phyloP scores from a whole-genome alignment of 2,329 filamentous ascomycete species.

The Colletotrichum cuscutae region DNA sequence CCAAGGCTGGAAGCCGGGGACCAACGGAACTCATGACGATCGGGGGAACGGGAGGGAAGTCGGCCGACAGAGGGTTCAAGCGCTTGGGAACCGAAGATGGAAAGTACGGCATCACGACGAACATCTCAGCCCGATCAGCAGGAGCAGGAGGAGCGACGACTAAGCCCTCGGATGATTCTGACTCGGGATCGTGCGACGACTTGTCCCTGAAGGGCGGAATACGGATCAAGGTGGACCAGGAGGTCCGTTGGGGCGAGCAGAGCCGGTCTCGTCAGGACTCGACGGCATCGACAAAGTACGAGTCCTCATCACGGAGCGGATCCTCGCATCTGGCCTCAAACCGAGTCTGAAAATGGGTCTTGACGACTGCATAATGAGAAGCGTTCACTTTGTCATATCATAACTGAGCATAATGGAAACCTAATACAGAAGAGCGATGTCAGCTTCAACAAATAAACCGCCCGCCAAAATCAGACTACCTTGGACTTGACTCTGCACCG shows the following conservation, averaged over 20 bases:
- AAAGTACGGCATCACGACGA: slow-evolving; percentile 13
- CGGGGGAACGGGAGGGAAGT: slow-evolving; percentile 23
- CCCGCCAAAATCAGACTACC: not conserved
- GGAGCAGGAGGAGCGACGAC: not conserved
- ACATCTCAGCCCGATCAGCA: not conserved
- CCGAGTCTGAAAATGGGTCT: slow-evolving; percentile 7
- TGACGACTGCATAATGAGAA: slow-evolving; percentile 13
- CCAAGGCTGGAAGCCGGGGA: slow-evolving; percentile 7
- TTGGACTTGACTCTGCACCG: not conserved
- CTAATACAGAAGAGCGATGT: not conserved
- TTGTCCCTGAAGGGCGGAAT: slow-evolving; percentile 18
- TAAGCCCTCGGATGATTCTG: not conserved
- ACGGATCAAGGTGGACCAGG: slow-evolving; percentile 22
- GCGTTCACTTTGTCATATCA: slow-evolving; percentile 1
- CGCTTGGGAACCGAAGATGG: slow-evolving; percentile 18
- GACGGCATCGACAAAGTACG: slow-evolving; percentile 1
- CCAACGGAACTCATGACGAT: slow-evolving; percentile 29
- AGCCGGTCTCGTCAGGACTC: not conserved
- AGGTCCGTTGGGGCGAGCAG: slow-evolving; percentile 22
- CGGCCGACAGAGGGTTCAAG: slow-evolving; percentile 24
- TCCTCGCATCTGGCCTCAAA: slow-evolving; percentile 1
- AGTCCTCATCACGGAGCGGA: slow-evolving; percentile 12
- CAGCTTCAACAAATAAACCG: not conserved
- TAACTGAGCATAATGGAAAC: not conserved
- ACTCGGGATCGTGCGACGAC: slow-evolving; percentile 16